Conservation (phyloP, 306 rosid genomes). For the Senna siamea region DNA sequence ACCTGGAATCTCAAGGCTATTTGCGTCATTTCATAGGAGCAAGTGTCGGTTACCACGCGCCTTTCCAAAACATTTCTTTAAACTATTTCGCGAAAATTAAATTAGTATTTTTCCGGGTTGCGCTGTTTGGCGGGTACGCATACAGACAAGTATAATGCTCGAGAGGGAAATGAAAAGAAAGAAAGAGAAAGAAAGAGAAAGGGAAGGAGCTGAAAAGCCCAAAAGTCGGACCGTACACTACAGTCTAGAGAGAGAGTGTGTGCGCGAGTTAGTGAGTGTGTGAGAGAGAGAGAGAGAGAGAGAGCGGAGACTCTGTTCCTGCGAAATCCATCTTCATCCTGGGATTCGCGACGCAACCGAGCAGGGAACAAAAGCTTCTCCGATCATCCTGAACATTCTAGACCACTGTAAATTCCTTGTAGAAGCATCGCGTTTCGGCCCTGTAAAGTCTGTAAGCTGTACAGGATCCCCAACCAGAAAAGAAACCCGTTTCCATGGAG, state of each 20-base stretch:
- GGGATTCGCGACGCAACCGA: slow-evolving; percentile 24
- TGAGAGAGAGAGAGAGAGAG: not conserved
- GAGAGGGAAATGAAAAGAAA: not conserved
- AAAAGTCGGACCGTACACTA: slow-evolving; percentile 49
- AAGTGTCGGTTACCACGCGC: slow-evolving; percentile 50
- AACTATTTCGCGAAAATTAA: slow-evolving; percentile 27
- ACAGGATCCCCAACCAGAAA: slow-evolving; percentile 23
- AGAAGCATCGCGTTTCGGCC: not conserved
- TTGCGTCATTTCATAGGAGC: slow-evolving; percentile 28
- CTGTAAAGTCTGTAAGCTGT: slow-evolving; percentile 33
- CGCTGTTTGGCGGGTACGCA: slow-evolving; percentile 54
- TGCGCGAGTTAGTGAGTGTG: slow-evolving; percentile 11
- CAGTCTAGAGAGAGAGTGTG: slow-evolving; percentile 35
- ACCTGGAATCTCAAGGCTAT: not conserved
- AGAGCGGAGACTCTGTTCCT: slow-evolving; percentile 27
- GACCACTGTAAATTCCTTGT: slow-evolving; percentile 37
- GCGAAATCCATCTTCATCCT: slow-evolving; percentile 35
- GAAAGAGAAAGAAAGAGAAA: not conserved
- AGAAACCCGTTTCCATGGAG: slow-evolving; percentile 50
- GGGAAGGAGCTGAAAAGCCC: slow-evolving; percentile 32
- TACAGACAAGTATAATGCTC: not conserved
- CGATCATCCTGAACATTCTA: slow-evolving; percentile 50
- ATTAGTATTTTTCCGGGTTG: slow-evolving; percentile 31
- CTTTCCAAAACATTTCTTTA: not conserved
- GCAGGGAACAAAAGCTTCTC: slow-evolving; percentile 31